Percentiles rank a stretch among this genome's conserved stretches.
phyloP scores from a whole-genome alignment of 2,329 filamentous ascomycete genomes.

The Orbilia ellipsospora region DNA sequence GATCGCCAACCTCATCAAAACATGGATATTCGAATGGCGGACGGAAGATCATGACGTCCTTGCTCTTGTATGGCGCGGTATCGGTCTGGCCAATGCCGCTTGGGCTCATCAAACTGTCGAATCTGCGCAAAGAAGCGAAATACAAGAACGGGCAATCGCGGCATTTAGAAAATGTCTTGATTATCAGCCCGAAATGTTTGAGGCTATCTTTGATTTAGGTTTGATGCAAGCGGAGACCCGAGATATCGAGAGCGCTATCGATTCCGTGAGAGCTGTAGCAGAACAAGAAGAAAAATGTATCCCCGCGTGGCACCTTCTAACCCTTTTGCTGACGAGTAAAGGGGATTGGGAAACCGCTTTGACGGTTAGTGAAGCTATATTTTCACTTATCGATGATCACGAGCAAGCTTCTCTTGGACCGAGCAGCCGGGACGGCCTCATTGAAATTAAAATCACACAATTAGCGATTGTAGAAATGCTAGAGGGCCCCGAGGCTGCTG shows the following conservation, averaged over 20 bases:
- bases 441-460: conserved; percentile 98
- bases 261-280: conserved; percentile 63
- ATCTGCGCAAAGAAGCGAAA: conserved; percentile 74
- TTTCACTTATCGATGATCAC: conserved; percentile 70
- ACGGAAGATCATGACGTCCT: conserved; percentile 69
- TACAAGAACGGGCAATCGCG: conserved; percentile 81
- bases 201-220: conserved; percentile 82
- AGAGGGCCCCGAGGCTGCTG: conserved; percentile 84
- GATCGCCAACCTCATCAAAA: conserved; percentile 76
- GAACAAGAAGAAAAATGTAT: conserved; percentile 64
- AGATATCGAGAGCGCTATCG: conserved; percentile 82
- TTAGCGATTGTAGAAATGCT: conserved; percentile 82
- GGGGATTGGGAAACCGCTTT: conserved; percentile 85
- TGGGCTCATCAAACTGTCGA: conserved; percentile 88
- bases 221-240: conserved; percentile 89
- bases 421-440: conserved; percentile 80
- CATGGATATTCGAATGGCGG: conserved; percentile 74
- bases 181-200: conserved; percentile 75
- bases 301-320: conserved; percentile 89
- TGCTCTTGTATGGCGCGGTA: conserved; percentile 80
- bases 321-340: conserved; percentile 83
- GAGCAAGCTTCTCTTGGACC: conserved; percentile 49
- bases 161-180: conserved; percentile 79
- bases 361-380: conserved; percentile 86
- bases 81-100: conserved; percentile 85